These are phyloP conservation scores for Platanthera guangdongensis DNA, from an alignment of 106 monocot species.

Conservation along the genomic window DNA sequence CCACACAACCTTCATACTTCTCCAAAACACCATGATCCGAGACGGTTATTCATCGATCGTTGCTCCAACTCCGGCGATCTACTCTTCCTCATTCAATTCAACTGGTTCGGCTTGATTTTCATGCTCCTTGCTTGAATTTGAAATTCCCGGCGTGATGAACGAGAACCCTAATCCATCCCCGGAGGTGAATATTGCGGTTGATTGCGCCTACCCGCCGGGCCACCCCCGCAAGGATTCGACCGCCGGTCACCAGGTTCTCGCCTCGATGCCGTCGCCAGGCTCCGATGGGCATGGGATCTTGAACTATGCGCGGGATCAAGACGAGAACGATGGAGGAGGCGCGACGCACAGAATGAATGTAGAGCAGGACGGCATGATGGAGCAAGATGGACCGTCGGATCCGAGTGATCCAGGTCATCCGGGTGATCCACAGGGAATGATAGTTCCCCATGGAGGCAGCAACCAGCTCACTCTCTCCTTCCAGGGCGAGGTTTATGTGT, in stretches of 20 bases:
- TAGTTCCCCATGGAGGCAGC: constrained; percentile 19
- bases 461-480: constrained; percentile 91
- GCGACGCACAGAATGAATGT: constrained; percentile 14
- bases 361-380: constrained; percentile 10
- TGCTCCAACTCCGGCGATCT: too few relatives aligned
- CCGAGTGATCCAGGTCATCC: constrained; percentile 11
- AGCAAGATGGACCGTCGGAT: constrained; percentile 23
- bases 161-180: not conserved
- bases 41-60: too few relatives aligned
- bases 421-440: constrained; percentile 12
- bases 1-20: too few relatives aligned
- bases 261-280: constrained; percentile 4
- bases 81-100: too few relatives aligned
- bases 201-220: not conserved
- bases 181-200: constrained; percentile 1
- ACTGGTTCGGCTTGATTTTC: not conserved
- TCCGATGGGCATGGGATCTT: constrained; percentile 4
- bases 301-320: not conserved
- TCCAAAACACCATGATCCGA: too few relatives aligned
- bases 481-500: constrained; percentile 90
- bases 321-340: constrained; percentile 1
- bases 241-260: constrained; percentile 4
- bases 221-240: not conserved
- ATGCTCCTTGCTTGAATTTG: not conserved
- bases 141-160: not conserved